A percentile compares a stretch with the other conserved stretches of the same genome.
Conservation (phyloP, 257 asterid species). For the Thymus mandschuricus region DNA sequence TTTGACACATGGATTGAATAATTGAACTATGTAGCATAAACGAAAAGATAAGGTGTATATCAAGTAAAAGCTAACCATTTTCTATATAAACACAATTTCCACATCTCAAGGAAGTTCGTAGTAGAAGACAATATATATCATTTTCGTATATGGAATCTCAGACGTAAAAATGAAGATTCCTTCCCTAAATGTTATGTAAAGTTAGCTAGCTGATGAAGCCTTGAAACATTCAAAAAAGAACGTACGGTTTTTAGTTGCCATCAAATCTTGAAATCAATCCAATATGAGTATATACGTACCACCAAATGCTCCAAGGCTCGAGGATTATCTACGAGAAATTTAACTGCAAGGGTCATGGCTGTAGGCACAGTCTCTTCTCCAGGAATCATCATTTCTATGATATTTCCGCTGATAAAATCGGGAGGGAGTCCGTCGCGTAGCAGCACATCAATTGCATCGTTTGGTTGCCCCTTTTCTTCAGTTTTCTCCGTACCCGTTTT, state of each 20-base stretch:
- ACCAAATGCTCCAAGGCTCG: constrained; percentile 54
- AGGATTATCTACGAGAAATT: constrained; percentile 74
- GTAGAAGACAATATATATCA: background rate
- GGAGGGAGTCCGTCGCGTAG: constrained; percentile 60
- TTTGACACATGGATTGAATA: background rate
- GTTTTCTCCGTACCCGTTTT: constrained; percentile 41
- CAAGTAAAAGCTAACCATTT: background rate
- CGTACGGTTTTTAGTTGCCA: background rate
- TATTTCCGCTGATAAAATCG: constrained; percentile 69
- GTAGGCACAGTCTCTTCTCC: constrained; percentile 95
- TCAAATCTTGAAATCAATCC: background rate
- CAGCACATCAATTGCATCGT: constrained; percentile 70
- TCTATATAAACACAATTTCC: background rate
- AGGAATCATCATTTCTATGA: constrained; percentile 94
- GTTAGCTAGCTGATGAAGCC: background rate
- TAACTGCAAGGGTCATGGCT: constrained; percentile 81
- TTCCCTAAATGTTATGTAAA: background rate
- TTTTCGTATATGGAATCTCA: constrained; percentile 3
- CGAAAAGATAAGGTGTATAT: background rate
- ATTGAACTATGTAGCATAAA: too few species aligned
- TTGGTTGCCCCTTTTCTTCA: constrained; percentile 33
- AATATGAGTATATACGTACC: constrained; percentile 48
- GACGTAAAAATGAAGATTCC: background rate
- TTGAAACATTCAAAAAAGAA: background rate
- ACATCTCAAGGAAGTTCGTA: background rate